Evolutionary conservation across 371 early-diverging fungal species (phyloP), one percentile per base, ranked within the genome.

Genomic region (Rhizopus sp.): DNA sequence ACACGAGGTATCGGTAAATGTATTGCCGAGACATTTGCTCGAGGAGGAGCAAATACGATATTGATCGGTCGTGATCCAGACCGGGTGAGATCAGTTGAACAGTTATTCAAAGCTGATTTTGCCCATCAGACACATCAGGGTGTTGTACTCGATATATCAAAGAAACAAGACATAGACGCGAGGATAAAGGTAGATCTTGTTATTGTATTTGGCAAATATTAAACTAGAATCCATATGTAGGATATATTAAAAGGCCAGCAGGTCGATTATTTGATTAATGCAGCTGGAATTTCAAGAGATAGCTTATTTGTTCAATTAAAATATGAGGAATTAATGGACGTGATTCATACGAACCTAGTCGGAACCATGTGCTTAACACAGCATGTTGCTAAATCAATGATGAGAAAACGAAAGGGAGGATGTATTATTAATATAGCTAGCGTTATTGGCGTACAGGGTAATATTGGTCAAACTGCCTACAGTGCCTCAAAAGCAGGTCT

Each of bases 361-460:
- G 89, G 91, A n/a, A 83, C 89, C 13, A 92, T 94, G 58, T 55
- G 73, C 57, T 55, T 90, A 55, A 78, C 75, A 41, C 80, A 86
- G 47, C 73, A 80, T 16, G 66, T 87, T 5, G 68, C 78, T 4
- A 84, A 77, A 50, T 60, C 68, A 6, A 83, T 89, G 89, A 53
- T 89, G 17, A 64, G 79, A 50, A 75, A 77, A 34, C 69, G 76
- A 55, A 40, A 55, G 59, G 69, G 69, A 68, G 91, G 94, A 1
- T 87, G 83, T 46, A 93, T 95, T 49, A 80, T 96, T 69, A 94
- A 95, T 69, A 78, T 95, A 15, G 73, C 92, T 1, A 93, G 93
- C 53, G 85, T 90, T 2, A 75, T 92, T 23, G 97, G 93, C 9
- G 47, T 88, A 8, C 73, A 83, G 23, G 94, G 94, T 4, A 93